Percentiles rank a stretch among this genome's conserved stretches.
Conservation (phyloP, 257 asterid species). For the Fraxinus anomala region DNA sequence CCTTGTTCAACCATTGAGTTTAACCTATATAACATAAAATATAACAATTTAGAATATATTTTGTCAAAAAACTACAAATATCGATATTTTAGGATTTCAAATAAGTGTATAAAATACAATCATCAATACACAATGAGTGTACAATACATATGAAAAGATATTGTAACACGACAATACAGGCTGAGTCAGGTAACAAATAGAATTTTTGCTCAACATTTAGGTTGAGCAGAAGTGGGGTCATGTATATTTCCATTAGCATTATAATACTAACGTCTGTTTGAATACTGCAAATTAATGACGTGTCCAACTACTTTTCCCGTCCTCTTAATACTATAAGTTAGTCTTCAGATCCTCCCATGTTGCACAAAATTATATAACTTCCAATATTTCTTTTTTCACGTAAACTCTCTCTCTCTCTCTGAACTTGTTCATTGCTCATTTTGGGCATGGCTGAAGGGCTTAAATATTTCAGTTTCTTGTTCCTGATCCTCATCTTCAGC, state of each 20-base stretch:
- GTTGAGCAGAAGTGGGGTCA: constrained; percentile 28
- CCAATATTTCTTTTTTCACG: background rate
- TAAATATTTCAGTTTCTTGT: background rate
- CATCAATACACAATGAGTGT: background rate
- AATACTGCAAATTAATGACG: too few relatives aligned
- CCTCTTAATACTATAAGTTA: background rate
- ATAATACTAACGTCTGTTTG: too few relatives aligned
- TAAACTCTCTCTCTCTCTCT: background rate
- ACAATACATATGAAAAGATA: background rate
- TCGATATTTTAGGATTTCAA: too few relatives aligned
- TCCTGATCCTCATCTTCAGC: background rate
- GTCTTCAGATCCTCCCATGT: background rate
- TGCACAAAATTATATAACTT: background rate
- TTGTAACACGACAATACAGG: background rate
- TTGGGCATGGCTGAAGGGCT: background rate
- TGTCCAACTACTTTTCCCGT: background rate
- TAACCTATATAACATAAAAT: too few relatives aligned
- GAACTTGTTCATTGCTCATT: background rate
- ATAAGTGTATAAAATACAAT: too few relatives aligned
- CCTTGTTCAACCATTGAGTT: too few relatives aligned
- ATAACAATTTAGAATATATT: too few relatives aligned
- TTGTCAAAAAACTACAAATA: too few relatives aligned
- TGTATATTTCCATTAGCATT: too few relatives aligned
- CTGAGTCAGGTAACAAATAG: constrained; percentile 1
- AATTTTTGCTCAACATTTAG: constrained; percentile 43